phyloP scores from a whole-genome alignment of 495 filamentous ascomycete species.

The Aspergillus coremiiformis region DNA sequence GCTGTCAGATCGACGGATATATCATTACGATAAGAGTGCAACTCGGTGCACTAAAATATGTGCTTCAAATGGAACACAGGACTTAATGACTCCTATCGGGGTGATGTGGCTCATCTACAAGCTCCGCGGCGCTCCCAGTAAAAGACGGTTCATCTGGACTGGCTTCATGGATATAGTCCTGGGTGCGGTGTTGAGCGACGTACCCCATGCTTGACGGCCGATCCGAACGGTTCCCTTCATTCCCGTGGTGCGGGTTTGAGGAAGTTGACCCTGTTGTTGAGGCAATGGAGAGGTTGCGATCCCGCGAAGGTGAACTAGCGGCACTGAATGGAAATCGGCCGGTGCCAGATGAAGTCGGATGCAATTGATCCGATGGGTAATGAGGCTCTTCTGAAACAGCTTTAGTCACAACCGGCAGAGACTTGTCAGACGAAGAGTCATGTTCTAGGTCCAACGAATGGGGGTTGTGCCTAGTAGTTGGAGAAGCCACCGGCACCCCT shows the following conservation, averaged over 20 bases:
- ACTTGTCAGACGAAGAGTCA: conserved; percentile 3
- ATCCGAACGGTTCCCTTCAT: conserved; percentile 32
- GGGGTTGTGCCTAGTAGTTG: conserved; percentile 56
- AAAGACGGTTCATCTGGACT: conserved; percentile 48
- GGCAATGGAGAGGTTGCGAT: conserved; percentile 35
- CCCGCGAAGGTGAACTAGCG: conserved; percentile 46
- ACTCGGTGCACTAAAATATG: background rate
- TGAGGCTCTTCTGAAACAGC: conserved; percentile 7
- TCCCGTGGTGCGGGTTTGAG: conserved; percentile 33
- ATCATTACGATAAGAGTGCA: background rate
- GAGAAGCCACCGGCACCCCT: conserved; percentile 26
- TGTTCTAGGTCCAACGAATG: conserved; percentile 5
- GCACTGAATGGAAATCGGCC: conserved; percentile 53
- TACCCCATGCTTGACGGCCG: conserved; percentile 62
- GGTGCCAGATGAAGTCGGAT: conserved; percentile 27
- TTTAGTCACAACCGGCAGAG: conserved; percentile 21
- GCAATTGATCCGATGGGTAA: conserved; percentile 18
- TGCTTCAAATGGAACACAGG: background rate
- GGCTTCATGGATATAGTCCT: conserved; percentile 51
- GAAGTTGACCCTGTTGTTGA: conserved; percentile 43
- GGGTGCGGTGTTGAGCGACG: conserved; percentile 61
- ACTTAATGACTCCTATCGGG: background rate
- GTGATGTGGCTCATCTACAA: conserved; percentile 32
- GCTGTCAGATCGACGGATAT: conserved; percentile 15
- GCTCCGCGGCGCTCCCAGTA: conserved; percentile 42